Evolutionary conservation across 352 stramenopile species (phyloP), one percentile per base, ranked within the genome.

Genomic region (Phytophthora hybrid): DNA sequence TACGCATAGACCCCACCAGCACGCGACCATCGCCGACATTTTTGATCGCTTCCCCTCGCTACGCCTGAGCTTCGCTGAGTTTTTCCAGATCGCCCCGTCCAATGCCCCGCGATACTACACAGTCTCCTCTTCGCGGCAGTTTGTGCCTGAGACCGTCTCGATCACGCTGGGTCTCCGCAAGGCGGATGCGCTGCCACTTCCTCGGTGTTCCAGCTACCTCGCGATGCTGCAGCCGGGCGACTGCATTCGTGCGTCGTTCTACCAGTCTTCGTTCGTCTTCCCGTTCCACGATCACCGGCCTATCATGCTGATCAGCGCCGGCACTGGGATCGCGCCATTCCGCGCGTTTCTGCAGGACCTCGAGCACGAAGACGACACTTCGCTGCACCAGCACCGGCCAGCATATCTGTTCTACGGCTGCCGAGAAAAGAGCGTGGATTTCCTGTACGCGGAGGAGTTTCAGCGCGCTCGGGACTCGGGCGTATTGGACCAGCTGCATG

Each of bases 321-420:
- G 90, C 23, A 95, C 90, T 13, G 90, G 90, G 56, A 92, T 96
- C 51, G 90, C 90, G 23, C 90, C 90, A 19, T 96, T 96, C 69
- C 83, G 90, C 23, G 90, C 88, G 8, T 92, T 96, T 46, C 34
- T 94, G 6, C 88, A 96, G 62, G 85, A 94, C 32, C 77, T 91
- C 21, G 73, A 90, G 73, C 84, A 92, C 63, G 85, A 94, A 73
- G 63, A 77, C 14, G 69, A 77, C 5, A 56, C 32, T 1, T 72
- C 31, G 18, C 34, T 59, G 16, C 66, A 78, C 41, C 52, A 64
- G 13, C 71, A 77, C 44, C 81, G 84, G 54, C 59, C 81, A 59
- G 83, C 88, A 6, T 92, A 93, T 52, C 60, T 96, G 23, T 96
- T 93, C 58, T 93, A 94, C 41, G 90, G 90, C 37, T 96, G 88